phyloP scores from a whole-genome alignment of 2,329 filamentous ascomycete species.

The Cercospora janseana region DNA sequence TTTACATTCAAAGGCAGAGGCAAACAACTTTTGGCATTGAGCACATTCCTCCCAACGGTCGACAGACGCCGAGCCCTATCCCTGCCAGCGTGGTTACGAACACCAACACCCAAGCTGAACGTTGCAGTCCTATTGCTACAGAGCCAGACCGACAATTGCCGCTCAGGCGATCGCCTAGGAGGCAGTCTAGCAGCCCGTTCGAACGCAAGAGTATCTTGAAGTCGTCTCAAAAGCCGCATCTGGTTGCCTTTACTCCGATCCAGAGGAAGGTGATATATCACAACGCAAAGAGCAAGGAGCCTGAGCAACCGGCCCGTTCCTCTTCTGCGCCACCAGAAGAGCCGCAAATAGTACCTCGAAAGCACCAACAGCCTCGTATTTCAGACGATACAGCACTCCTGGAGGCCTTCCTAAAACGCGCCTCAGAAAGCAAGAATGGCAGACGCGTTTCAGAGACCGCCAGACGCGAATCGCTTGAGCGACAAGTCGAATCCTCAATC shows the following conservation, averaged over 20 bases:
- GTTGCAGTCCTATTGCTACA: conserved; percentile 24
- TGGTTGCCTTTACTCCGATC: conserved; percentile 22
- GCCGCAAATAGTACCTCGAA: conserved; percentile 30
- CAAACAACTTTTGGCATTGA: background rate
- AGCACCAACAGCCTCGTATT: conserved; percentile 34
- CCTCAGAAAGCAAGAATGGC: conserved; percentile 46
- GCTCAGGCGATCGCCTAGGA: conserved; percentile 30
- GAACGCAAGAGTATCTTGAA: conserved; percentile 25
- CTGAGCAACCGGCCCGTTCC: conserved; percentile 17
- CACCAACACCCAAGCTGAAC: no score
- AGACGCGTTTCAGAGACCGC: conserved; percentile 29
- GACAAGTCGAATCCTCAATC: conserved; percentile 49
- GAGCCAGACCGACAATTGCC: conserved; percentile 25
- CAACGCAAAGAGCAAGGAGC: no score
- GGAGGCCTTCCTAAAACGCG: conserved; percentile 50
- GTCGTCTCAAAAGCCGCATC: conserved; percentile 23
- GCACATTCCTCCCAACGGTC: no score
- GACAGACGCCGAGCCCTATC: no score
- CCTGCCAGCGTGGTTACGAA: no score
- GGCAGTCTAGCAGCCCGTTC: conserved; percentile 32
- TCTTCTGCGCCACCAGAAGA: conserved; percentile 39
- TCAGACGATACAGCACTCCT: conserved; percentile 51
- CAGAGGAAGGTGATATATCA: conserved; percentile 6
- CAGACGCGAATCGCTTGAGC: conserved; percentile 45
- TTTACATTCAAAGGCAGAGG: conserved; percentile 6